Evolutionary conservation across 441 rosid species (phyloP), one percentile per base, ranked within the genome.

Genomic region (Rhodomyrtus psidioides): DNA sequence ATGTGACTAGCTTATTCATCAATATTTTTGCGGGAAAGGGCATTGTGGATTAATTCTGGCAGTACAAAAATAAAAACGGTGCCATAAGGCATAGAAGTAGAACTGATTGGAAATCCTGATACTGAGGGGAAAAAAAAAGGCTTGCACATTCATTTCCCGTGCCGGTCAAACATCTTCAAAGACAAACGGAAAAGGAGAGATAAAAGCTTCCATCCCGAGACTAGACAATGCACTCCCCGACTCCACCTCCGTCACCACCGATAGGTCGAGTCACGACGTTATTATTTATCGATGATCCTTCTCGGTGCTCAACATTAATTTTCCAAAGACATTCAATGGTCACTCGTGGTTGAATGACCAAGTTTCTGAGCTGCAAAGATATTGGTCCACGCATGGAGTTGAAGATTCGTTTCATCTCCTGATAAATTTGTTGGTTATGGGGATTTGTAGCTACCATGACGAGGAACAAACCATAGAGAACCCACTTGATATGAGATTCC

Each of bases 331-430:
- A 0, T 12, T 49, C 13, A 10, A 49, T 49, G 3, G 14, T 6
- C 2, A 14, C 19, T 27, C 14, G 16, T 27, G 2, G 27, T 14
- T 59, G 19, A 27, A 14, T 59, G 15, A 15, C 2, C 34, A 59
- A 59, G 2, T 27, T 59, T 27, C 1, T 0, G 9, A 27, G 65
- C 6, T 15, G 14, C 34, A 27, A 59, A 59, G 34, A 27, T 13
- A 5, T 59, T 27, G 27, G 5, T 59, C 39, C 1, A 0, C 3
- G 15, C 70, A 1, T 14, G 5, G 39, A 3, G 1, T 27, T 27
- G 7, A 30, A n/a, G 65, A 58, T n/a, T 26, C 30, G 15, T 59
- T 59, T 27, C 39, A 59, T 59, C 39, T 59, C 70, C 10, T 15
- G 9, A 59, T 6, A 59, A 14, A 27, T 6, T 59, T 59, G 70